These are phyloP conservation scores for Cladosporium sp. DNA, from an alignment of 2,329 filamentous ascomycete species.

Conservation along the genomic window DNA sequence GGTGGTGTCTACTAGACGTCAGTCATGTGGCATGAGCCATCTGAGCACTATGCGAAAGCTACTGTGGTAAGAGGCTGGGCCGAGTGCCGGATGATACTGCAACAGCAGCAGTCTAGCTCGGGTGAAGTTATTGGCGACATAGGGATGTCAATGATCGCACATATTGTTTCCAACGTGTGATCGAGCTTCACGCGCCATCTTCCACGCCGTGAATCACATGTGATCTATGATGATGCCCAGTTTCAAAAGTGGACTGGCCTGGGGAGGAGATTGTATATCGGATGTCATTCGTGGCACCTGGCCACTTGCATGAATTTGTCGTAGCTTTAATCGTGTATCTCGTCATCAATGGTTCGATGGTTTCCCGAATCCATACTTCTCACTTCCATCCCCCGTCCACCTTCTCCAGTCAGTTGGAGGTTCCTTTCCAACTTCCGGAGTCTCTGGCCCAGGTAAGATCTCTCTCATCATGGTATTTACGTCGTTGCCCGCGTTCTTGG, in stretches of 20 bases:
- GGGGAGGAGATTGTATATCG: background rate
- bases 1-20: too few relatives aligned
- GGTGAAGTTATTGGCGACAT: too few relatives aligned
- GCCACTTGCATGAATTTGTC: background rate
- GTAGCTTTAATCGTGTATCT: slow-evolving; percentile 1
- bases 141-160: too few relatives aligned
- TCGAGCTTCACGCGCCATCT: too few relatives aligned
- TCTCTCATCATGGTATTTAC: slow-evolving; percentile 50
- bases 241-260: background rate
- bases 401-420: slow-evolving; percentile 28
- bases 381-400: background rate
- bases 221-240: too few relatives aligned
- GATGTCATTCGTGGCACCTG: background rate
- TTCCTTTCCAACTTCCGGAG: slow-evolving; percentile 35
- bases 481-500: slow-evolving; percentile 45
- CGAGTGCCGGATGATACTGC: too few relatives aligned
- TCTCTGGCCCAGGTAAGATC: slow-evolving; percentile 46
- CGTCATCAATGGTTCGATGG: slow-evolving; percentile 8
- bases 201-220: too few relatives aligned
- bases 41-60: too few relatives aligned
- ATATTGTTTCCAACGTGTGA: too few relatives aligned
- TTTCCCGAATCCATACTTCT: slow-evolving; percentile 7
- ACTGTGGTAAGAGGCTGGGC: too few relatives aligned
- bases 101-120: too few relatives aligned
- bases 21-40: too few relatives aligned